Evolutionary conservation across 176 grass and related monocot species (phyloP), one percentile per base, ranked within the genome.

Genomic region (Oryza australiensis): DNA sequence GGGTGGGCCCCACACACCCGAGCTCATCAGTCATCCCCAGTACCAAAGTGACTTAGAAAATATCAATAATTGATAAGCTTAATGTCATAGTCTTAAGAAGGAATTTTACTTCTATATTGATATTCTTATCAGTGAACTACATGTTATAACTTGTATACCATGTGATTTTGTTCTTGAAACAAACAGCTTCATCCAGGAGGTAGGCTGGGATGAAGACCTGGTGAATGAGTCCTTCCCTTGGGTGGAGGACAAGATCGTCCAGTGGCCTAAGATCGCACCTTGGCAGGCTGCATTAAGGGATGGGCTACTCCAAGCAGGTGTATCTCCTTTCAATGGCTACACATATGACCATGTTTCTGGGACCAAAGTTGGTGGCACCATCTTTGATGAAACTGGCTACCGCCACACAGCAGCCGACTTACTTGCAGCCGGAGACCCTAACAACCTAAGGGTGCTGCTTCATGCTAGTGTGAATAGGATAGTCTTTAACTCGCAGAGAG

Each of bases 291-390:
- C 94, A 38, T 24, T 97, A 26, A 79, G 74, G 57, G 86, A 94
- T 79, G 94, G 91, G 5, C 70, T 97, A 22, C 74, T 97, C 20
- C 86, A 90, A 82, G 88, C 91, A 62, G 91, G 94, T 15, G 86
- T 94, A 55, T 84, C 86, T 14, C 94, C 94, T 32, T 97, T 89
- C 94, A 97, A 97, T 78, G 94, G 94, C 3, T 97, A 93, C 78
- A 94, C 84, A 20, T 97, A 86, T 40, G 81, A 97, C 75, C 94
- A 97, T 83, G 34, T 94, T 75, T 87, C 71, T 71, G 94, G 94
- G 18, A 97, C 94, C 59, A 97, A 97, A 76, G 89, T 97, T 72
- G 94, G 91, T 2, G 94, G 94, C 45, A 97, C 85, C 76, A 97
- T 91, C 66, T 97, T 97, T 81, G 86, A 87, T 15, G 84, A 83